Percentiles rank a stretch among this genome's conserved stretches.
Conservation (phyloP, 495 filamentous ascomycete genomes). For the Penicillium taxi region DNA sequence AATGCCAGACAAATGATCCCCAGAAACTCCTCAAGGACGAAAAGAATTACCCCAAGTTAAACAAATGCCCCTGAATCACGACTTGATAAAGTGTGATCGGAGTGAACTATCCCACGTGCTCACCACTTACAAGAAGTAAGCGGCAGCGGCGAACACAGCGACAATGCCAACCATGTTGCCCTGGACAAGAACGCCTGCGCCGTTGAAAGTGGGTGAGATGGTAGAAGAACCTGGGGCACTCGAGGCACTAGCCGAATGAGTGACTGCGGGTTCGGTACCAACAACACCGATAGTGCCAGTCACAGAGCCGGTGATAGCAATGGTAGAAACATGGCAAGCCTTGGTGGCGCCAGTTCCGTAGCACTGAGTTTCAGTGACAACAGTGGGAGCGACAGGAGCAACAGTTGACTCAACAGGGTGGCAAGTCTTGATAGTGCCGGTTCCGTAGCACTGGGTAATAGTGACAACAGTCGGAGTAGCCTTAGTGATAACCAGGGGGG, state of each 20-base stretch:
- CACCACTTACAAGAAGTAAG: constrained; percentile 29
- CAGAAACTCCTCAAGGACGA: too few relatives aligned
- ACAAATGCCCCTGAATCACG: too few relatives aligned
- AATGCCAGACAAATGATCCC: too few relatives aligned
- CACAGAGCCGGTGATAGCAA: constrained; percentile 15
- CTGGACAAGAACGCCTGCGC: constrained; percentile 18
- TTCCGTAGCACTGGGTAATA: too few relatives aligned
- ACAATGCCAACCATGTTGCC: constrained; percentile 27
- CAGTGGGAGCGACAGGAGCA: too few relatives aligned
- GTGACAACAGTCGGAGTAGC: constrained; percentile 5
- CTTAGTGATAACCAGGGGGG: constrained; percentile 2
- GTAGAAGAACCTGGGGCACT: too few relatives aligned
- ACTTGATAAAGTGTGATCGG: too few relatives aligned
- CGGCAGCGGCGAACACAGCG: constrained; percentile 22
- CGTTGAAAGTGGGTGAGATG: constrained; percentile 19
- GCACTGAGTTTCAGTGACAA: too few relatives aligned
- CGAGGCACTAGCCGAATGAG: too few relatives aligned
- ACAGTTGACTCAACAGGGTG: not conserved
- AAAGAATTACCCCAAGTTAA: too few relatives aligned
- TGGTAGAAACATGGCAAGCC: not conserved
- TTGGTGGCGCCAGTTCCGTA: not conserved
- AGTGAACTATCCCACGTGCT: too few relatives aligned
- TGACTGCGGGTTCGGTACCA: too few relatives aligned
- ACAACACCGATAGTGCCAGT: constrained; percentile 19
- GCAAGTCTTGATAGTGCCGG: constrained; percentile 4